Percentiles rank a stretch among this genome's conserved stretches.
Conservation (phyloP, 495 filamentous ascomycete species). For the Penicillium verhagenii region DNA sequence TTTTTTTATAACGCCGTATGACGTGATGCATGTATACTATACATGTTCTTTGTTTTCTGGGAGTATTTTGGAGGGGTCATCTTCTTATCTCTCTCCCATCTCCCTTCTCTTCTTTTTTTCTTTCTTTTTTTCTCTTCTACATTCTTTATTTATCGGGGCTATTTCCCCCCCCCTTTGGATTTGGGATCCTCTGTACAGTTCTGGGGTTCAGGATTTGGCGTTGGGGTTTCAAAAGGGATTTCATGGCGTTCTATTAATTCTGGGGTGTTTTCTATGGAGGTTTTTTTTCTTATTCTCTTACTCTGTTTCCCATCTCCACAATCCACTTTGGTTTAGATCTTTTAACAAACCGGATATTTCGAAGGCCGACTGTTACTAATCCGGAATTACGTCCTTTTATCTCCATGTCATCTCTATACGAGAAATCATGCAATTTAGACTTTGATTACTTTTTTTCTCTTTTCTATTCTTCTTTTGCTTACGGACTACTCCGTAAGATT, state of each 20-base stretch:
- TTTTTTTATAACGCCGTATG: constrained; percentile 29
- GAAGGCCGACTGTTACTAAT: constrained; percentile 17
- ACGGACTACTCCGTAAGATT: too few species aligned
- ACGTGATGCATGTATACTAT: constrained; percentile 41
- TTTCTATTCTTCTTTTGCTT: background rate
- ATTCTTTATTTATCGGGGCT: constrained; percentile 16
- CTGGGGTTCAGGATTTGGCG: constrained; percentile 12
- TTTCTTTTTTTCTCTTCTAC: constrained; percentile 7
- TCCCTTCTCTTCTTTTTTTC: too few species aligned
- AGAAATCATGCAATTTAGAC: background rate
- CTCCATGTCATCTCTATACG: background rate
- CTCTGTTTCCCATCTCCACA: background rate
- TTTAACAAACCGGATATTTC: background rate
- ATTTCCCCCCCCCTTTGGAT: constrained; percentile 16
- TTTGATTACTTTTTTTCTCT: background rate
- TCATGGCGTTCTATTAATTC: constrained; percentile 8
- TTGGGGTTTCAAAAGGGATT: constrained; percentile 13
- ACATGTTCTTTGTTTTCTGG: too few species aligned
- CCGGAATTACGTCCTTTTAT: background rate
- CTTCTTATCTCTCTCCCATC: too few species aligned
- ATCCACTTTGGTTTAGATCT: background rate
- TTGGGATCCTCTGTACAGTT: constrained; percentile 29
- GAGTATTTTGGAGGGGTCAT: too few species aligned
- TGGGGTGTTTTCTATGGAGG: background rate
- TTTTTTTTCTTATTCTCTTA: constrained; percentile 1